Percentiles rank a stretch among this genome's conserved stretches.
phyloP scores from a whole-genome alignment of 2,329 filamentous ascomycete genomes.

The Fusarium circinatum region DNA sequence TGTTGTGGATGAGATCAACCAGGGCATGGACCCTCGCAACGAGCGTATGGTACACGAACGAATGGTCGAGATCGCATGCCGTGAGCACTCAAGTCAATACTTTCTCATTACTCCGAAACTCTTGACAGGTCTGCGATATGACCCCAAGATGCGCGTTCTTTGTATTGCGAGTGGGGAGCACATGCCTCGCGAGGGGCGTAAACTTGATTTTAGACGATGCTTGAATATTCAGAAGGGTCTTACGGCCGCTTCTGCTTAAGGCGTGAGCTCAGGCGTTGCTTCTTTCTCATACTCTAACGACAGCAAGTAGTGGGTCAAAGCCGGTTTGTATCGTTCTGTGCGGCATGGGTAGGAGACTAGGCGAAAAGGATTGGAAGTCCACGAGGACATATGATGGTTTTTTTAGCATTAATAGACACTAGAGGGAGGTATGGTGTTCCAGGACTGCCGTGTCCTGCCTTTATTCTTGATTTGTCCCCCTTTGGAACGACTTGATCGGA shows the following conservation, averaged over 20 bases:
- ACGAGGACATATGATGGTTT: background rate
- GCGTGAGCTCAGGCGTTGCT: background rate
- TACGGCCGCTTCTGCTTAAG: constrained; percentile 47
- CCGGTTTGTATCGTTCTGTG: background rate
- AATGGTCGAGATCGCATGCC: constrained; percentile 97
- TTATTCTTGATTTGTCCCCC: background rate
- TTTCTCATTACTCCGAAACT: constrained; percentile 98
- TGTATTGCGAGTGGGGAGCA: constrained; percentile 92
- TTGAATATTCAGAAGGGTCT: constrained; percentile 56
- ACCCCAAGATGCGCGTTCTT: constrained; percentile 89
- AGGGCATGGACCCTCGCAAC: constrained; percentile 98
- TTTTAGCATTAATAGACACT: background rate
- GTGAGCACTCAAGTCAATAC: constrained; percentile 82
- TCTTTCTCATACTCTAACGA: background rate
- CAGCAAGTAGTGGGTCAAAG: background rate
- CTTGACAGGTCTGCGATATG: constrained; percentile 84
- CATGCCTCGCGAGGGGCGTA: constrained; percentile 65
- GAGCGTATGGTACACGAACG: constrained; percentile 98
- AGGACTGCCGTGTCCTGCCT: background rate
- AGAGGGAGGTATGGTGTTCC: background rate
- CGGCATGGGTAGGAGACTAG: background rate
- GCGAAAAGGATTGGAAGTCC: constrained; percentile 16
- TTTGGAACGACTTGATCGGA: background rate
- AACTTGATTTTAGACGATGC: constrained; percentile 61
- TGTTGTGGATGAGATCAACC: constrained; percentile 99